Evolutionary conservation across 2,329 filamentous ascomycete genomes (phyloP).

Genomic region (Setomelanomma holmii): DNA sequence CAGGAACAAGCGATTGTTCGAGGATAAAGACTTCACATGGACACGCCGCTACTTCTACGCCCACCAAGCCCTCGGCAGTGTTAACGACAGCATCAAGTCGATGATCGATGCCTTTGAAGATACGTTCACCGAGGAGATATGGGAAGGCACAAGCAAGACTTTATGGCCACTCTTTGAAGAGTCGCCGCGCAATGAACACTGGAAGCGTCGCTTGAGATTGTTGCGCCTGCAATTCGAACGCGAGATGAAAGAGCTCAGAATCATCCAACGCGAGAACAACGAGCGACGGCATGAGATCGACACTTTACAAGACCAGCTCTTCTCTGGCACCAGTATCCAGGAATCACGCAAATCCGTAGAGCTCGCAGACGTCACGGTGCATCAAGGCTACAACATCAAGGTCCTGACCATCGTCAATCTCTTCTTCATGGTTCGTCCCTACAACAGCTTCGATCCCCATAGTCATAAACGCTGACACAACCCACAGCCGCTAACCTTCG

Average conservation of each 20-base stretch:
- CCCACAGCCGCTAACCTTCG: constrained; percentile 63
- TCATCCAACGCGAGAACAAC: constrained; percentile 60
- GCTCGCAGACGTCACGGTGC: constrained; percentile 57
- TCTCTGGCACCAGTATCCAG: constrained; percentile 68
- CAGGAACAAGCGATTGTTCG: constrained; percentile 66
- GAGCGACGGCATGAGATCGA: constrained; percentile 63
- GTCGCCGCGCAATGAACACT: constrained; percentile 56
- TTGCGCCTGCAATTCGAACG: constrained; percentile 60
- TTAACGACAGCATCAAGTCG: constrained; percentile 66
- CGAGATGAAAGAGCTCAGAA: constrained; percentile 59
- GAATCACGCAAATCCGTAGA: constrained; percentile 68
- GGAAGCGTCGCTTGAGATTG: constrained; percentile 57
- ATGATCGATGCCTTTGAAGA: constrained; percentile 65
- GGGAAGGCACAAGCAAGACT: constrained; percentile 62
- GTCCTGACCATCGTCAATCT: constrained; percentile 65
- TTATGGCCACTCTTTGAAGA: constrained; percentile 64
- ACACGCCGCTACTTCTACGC: constrained; percentile 69
- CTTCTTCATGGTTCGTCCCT: constrained; percentile 63
- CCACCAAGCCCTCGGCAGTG: constrained; percentile 66
- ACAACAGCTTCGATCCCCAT: too few species aligned
- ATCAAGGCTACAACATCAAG: constrained; percentile 69
- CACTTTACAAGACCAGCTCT: constrained; percentile 67
- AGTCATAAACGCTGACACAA: too few species aligned
- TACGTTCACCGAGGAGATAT: constrained; percentile 66
- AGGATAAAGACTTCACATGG: constrained; percentile 67